Evolutionary conservation across 139 green algal species (phyloP).

Genomic region (Spirogloea muscicola): DNA sequence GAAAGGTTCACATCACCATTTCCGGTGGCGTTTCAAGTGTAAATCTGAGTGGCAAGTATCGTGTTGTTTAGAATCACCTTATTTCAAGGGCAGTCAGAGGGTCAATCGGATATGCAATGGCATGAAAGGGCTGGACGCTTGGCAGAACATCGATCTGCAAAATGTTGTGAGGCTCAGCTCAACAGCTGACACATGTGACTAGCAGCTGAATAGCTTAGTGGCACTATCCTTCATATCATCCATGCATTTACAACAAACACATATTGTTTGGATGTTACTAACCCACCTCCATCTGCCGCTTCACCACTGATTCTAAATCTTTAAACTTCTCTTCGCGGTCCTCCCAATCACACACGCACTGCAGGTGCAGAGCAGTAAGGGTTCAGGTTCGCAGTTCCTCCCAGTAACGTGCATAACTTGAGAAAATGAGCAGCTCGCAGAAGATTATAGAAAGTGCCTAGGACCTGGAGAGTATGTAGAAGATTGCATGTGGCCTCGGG

Average conservation of each 20-base stretch:
- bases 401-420: too few species aligned
- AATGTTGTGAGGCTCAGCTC: conserved; percentile 26
- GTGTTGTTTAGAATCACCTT: too few species aligned
- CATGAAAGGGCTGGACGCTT: conserved; percentile 87
- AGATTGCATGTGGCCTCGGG: conserved; percentile 79
- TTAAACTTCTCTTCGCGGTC: conserved; percentile 64
- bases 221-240: background rate
- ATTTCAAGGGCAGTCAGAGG: conserved; percentile 59
- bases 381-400: too few species aligned
- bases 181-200: conserved; percentile 43
- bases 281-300: conserved; percentile 47
- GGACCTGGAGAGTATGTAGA: conserved; percentile 69
- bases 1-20: too few species aligned
- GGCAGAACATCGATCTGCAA: conserved; percentile 62
- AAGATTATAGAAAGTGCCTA: too few species aligned
- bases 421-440: too few species aligned
- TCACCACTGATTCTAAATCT: conserved; percentile 57
- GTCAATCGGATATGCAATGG: conserved; percentile 80
- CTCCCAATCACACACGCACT: conserved; percentile 81
- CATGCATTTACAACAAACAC: too few species aligned
- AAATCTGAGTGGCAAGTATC: too few species aligned
- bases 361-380: too few species aligned
- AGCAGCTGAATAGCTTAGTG: background rate
- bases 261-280: background rate
- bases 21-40: too few species aligned